Percentiles rank a stretch among this genome's conserved stretches.
Conservation (phyloP, 352 stramenopile genomes). For the Albugo candida region DNA sequence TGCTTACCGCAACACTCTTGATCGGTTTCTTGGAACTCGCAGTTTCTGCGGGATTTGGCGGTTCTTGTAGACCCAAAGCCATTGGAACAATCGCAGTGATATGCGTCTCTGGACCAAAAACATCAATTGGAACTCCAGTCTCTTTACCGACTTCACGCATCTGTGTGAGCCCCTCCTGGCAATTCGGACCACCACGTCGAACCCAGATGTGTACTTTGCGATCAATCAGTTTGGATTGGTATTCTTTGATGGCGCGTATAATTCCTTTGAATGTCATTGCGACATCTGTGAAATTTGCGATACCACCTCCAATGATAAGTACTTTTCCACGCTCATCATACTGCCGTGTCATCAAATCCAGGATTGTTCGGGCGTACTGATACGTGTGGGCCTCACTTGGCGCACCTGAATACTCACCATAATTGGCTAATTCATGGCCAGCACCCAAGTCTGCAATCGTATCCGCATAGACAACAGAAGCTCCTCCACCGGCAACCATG, state of each 20-base stretch:
- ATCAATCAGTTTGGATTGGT: conserved; percentile 81
- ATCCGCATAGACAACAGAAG: conserved; percentile 93
- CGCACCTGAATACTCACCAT: conserved; percentile 95
- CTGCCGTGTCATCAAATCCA: conserved; percentile 89
- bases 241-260: conserved; percentile 87
- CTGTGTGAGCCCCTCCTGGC: conserved; percentile 87
- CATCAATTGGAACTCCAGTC: conserved; percentile 85
- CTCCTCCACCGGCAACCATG: conserved; percentile 92
- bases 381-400: conserved; percentile 92
- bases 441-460: conserved; percentile 92
- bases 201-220: conserved; percentile 89
- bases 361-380: conserved; percentile 93
- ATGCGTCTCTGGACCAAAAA: conserved; percentile 92
- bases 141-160: conserved; percentile 81
- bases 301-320: conserved; percentile 93
- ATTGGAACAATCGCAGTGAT: conserved; percentile 89
- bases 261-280: conserved; percentile 95
- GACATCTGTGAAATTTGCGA: conserved; percentile 97
- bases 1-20: background rate
- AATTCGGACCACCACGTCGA: conserved; percentile 90
- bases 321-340: conserved; percentile 84
- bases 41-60: conserved; percentile 17
- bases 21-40: background rate
- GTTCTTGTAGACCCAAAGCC: conserved; percentile 79
- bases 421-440: conserved; percentile 90